A percentile compares a stretch with the other conserved stretches of the same genome.
phyloP scores from a whole-genome alignment of 2,329 filamentous ascomycete genomes.

The Ceratocystis alfenasii region DNA sequence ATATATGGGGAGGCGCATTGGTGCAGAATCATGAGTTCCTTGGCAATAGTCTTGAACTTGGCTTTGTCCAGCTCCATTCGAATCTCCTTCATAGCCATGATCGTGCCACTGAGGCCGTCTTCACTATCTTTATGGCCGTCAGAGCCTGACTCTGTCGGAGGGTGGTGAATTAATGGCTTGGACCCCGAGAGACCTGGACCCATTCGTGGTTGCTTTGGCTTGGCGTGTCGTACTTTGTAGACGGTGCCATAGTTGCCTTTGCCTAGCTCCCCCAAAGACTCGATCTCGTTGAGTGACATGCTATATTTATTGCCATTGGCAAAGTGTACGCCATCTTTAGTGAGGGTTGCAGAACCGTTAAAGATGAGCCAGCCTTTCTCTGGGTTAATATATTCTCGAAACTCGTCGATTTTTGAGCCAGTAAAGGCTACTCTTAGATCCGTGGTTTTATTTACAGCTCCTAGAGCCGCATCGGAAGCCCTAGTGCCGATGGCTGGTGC shows the following conservation, averaged over 20 bases:
- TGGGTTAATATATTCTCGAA: conserved; percentile 73
- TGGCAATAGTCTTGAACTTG: conserved; percentile 93
- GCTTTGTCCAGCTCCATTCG: conserved; percentile 88
- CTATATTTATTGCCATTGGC: conserved; percentile 78
- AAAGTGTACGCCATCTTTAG: conserved; percentile 83
- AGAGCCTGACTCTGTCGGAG: conserved; percentile 30
- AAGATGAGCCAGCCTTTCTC: conserved; percentile 87
- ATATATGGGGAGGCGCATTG: conserved; percentile 92
- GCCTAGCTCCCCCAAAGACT: conserved; percentile 82
- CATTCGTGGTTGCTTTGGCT: conserved; percentile 47
- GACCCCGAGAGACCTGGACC: conserved; percentile 44
- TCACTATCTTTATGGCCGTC: conserved; percentile 23
- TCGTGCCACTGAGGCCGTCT: conserved; percentile 49
- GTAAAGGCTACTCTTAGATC: conserved; percentile 31
- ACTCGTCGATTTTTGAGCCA: conserved; percentile 45
- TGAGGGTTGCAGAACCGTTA: conserved; percentile 82
- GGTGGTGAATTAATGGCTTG: conserved; percentile 30
- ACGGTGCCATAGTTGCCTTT: conserved; percentile 98
- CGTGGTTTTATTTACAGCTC: conserved; percentile 13
- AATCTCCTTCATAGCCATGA: conserved; percentile 99
- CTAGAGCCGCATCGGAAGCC: conserved; percentile 21
- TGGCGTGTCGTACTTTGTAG: conserved; percentile 84
- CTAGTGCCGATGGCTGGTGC: conserved; percentile 22
- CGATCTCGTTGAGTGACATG: conserved; percentile 91
- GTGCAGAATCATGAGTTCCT: conserved; percentile 92